Base-by-base conservation (phyloP, 2,329 filamentous ascomycete species). In the Triangularia setosa region DNA sequence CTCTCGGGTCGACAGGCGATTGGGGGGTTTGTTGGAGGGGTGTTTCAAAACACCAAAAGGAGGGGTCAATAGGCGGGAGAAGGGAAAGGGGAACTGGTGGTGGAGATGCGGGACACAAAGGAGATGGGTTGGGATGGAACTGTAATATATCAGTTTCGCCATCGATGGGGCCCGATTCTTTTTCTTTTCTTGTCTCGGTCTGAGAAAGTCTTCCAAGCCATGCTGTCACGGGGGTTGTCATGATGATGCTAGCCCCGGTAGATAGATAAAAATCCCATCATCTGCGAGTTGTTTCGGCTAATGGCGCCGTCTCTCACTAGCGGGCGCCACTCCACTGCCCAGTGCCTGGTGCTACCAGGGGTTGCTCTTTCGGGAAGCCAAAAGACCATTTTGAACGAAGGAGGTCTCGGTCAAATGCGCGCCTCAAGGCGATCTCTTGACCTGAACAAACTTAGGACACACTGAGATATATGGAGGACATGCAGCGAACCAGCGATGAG, bases 201-300 rank as follows among this genome's bases (percentile, higher is more conserved):
- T 48, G 40, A 48, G 40, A 48, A 11, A 48, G 40, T 9, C n/a
- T 21, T 21, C n/a, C 9, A 54, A 44, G 55, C 55, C 30, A n/a
- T 21, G 16, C 30, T 25, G n/a, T 33, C 57, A 44, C 40, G 58
- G 30, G 35, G 33, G 27, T 25, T 44, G 35, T 52, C 18, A 11
- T 60, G 24, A 53, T 48, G 30, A 44, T 59, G 11, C 33, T 52
- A 60, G 58, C 58, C 58, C 40, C 58, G 58, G 40, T 60, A 60
- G 40, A 60, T 30, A 60, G 58, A 60, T 60, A 60, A 48, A 48
- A 55, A 18, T 55, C 52, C 58, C 58, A 44, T 60, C 58, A 60
- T 60, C 58, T 60, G 58, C 58, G 58, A 60, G 25, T 28, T 60
- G 58, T 60, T 60, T 60, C 58, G 58, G 58, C 58, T 60, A 60